Evolutionary conservation across 495 filamentous ascomycete genomes (phyloP).

Genomic region (Aspergillus ostianus): DNA sequence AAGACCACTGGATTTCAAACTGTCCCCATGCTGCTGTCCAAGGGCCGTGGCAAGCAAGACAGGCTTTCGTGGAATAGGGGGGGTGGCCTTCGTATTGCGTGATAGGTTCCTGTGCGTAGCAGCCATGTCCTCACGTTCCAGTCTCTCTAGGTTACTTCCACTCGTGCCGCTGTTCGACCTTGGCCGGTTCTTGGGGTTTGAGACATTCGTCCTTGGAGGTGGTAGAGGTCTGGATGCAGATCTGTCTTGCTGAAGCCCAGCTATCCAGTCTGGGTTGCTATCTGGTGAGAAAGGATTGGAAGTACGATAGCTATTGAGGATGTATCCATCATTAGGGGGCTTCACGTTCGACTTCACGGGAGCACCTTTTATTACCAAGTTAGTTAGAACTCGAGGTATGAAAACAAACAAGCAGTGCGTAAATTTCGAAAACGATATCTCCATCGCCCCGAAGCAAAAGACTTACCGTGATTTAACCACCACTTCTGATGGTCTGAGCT

Average conservation of each 20-base stretch:
- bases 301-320: slow-evolving; percentile 68
- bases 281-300: slow-evolving; percentile 77
- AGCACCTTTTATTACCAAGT: slow-evolving; percentile 47
- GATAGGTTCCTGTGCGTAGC: not conserved
- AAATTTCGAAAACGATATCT: not conserved
- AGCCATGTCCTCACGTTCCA: slow-evolving; percentile 1
- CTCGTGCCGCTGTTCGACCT: not conserved
- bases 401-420: not conserved
- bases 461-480: slow-evolving; percentile 83
- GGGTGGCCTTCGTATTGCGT: slow-evolving; percentile 17
- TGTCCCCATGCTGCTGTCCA: not conserved
- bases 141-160: slow-evolving; percentile 10
- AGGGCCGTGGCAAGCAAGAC: slow-evolving; percentile 20
- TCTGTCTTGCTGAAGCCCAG: not conserved
- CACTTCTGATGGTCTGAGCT: slow-evolving; percentile 89
- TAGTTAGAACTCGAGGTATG: slow-evolving; percentile 14
- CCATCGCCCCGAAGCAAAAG: slow-evolving; percentile 1
- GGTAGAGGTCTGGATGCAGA: slow-evolving; percentile 5
- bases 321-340: slow-evolving; percentile 57
- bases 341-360: slow-evolving; percentile 69
- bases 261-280: slow-evolving; percentile 75
- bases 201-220: slow-evolving; percentile 13
- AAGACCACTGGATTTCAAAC: too few relatives aligned
- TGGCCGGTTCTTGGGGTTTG: not conserved
- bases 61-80: slow-evolving; percentile 37